Evolutionary conservation across 2,329 filamentous ascomycete species (phyloP), one percentile per base, ranked within the genome.

Genomic region (Cytospora schulzeri): DNA sequence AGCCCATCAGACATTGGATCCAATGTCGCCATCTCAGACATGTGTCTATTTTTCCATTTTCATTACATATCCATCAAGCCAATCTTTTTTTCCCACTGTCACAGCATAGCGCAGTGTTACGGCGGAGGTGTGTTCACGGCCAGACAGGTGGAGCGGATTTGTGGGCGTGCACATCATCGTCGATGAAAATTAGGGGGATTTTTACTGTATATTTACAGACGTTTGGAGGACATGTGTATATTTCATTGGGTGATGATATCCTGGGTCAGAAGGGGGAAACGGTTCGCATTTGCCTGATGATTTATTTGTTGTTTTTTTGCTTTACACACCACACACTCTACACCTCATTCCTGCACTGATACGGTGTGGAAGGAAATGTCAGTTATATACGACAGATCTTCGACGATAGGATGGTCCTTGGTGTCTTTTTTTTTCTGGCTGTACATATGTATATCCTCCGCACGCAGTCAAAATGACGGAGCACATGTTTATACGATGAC

Each of bases 31-130:
- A 52, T 28, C 26, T 22, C 28, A 22, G n/a, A 12, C 22, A 3
- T 11, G 28, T 19, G 17, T 22, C 11, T n/a, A 4, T 3, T 29
- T n/a, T 29, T 15, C 53, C 19, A 19, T 45, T 31, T 29, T 24
- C 31, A 3, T 31, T 33, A 4, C 29, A n/a, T n/a, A 31, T 22
- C 3, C 8, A 45, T 45, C 41, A n/a, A 45, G 3, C 45, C 2
- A 48, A 22, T 24, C 14, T 4, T 24, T 24, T 24, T 48, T 5
- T n/a, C 41, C 45, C 45, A 48, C 45, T 48, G 45, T 48, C n/a
- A 48, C 45, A 24, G 45, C 45, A 48, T 48, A 48, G 45, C 45
- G 45, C 45, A 48, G 45, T 48, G n/a, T 48, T 48, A 48, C 45
- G 45, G 9, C 22, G 45, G 45, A 48, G 45, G 45, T 41, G 38